Base-by-base conservation (phyloP, 192 early-diverging fungal genomes). In the Thoreauomyces humboldtii region DNA sequence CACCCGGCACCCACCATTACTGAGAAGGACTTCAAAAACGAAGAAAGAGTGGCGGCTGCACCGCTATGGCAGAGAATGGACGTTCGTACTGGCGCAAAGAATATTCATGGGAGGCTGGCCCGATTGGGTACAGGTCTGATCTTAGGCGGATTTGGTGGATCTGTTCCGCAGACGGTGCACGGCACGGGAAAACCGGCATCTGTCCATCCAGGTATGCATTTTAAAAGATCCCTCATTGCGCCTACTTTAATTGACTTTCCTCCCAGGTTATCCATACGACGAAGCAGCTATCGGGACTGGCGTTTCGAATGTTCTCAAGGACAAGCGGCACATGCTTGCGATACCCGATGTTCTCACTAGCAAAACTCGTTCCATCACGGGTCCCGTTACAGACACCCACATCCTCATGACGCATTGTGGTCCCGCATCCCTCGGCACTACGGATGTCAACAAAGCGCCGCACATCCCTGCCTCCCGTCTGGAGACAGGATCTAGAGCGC, bases 371-470 rank as follows among this genome's bases (percentile, higher is more conserved):
- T n/a, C n/a, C n/a, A n/a, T n/a, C n/a, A 52, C 5, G 32, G 29
- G 14, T 6, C 21, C 50, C 17, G 59, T 31, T 2, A 47, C 59
- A 27, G 59, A 69, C 29, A 25, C 25, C n/a, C 47, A 51, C 36
- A 69, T 69, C n/a, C 34, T 69, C 19, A 52, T 69, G 9, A 69
- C 67, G 11, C 67, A 69, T 37, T 69, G 59, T 45, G 67, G 67
- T 15, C 67, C 67, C 12, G 67, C 59, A 19, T 15, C n/a, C 41
- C 21, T 28, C 55, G 64, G 64, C 11, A 66, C 64, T 12, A 66
- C 64, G 3, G 64, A 66, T 57, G 31, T 56, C 7, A 68, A 68
- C 57, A 68, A 60, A 60, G 61, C 66, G 3, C 66, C 66, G 7
- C 53, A 60, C 41, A 17, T 48, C 45, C 45, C 15, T 29, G 12